These are phyloP conservation scores for Termitomyces sp. DNA, from an alignment of 768 basidiomycete genomes.

Conservation along the genomic window DNA sequence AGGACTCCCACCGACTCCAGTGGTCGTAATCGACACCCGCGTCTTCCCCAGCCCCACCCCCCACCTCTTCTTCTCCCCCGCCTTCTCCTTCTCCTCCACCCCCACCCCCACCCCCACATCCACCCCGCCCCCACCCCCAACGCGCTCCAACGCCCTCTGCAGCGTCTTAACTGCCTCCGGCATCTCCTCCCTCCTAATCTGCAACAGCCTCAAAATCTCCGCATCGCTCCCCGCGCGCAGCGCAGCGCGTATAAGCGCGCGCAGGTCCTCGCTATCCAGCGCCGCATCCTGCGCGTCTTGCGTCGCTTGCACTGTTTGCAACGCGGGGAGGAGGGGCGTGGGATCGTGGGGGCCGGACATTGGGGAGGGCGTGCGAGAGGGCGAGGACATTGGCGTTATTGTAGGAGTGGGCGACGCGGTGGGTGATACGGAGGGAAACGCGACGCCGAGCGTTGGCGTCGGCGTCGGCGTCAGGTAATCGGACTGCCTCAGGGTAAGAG, in stretches of 20 bases:
- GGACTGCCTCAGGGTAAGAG: too few relatives aligned
- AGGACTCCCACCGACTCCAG: too few relatives aligned
- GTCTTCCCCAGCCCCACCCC: not conserved
- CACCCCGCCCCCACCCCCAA: constrained; percentile 24
- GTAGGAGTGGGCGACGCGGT: not conserved
- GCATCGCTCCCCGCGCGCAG: constrained; percentile 54
- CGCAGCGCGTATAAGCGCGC: constrained; percentile 53
- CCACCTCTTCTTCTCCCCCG: not conserved
- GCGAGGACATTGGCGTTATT: too few relatives aligned
- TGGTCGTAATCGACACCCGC: not conserved
- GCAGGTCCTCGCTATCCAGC: constrained; percentile 49
- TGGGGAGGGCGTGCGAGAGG: too few relatives aligned
- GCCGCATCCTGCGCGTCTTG: constrained; percentile 45
- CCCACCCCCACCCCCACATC: not conserved
- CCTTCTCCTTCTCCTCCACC: not conserved
- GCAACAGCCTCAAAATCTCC: constrained; percentile 56
- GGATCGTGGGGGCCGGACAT: constrained; percentile 13
- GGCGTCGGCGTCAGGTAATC: too few relatives aligned
- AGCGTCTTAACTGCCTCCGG: constrained; percentile 79
- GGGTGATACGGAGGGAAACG: not conserved
- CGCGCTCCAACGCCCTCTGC: constrained; percentile 57
- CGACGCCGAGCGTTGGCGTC: not conserved
- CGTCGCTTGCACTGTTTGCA: constrained; percentile 18
- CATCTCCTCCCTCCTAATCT: constrained; percentile 62
- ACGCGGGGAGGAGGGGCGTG: constrained; percentile 11